phyloP scores from a whole-genome alignment of 257 asterid species.

The Salvia splendens region DNA sequence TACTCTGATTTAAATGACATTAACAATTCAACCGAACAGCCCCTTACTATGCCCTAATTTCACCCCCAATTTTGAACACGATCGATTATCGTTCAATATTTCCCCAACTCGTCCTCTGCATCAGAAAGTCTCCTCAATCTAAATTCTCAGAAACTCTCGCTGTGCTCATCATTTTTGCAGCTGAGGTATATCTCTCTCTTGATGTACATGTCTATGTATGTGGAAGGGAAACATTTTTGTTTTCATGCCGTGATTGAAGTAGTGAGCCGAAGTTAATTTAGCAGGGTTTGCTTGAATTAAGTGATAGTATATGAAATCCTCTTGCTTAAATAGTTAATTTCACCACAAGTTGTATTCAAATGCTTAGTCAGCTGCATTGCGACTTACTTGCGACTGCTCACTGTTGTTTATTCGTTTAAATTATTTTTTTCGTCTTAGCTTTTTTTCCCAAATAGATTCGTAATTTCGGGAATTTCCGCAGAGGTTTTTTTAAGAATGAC shows the following conservation, averaged over 20 bases:
- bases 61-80: too few species aligned
- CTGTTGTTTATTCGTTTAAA: not conserved
- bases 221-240: not conserved
- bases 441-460: too few species aligned
- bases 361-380: not conserved
- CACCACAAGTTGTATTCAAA: not conserved
- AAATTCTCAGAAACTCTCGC: not conserved
- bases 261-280: constrained; percentile 2
- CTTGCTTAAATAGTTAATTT: not conserved
- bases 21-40: too few species aligned
- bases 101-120: not conserved
- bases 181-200: not conserved
- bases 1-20: too few species aligned
- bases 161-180: not conserved
- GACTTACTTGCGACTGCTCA: not conserved
- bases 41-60: too few species aligned
- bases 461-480: constrained; percentile 18
- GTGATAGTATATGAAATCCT: not conserved
- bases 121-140: not conserved
- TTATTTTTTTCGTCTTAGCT: too few species aligned
- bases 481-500: constrained; percentile 42
- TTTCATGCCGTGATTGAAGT: constrained; percentile 1
- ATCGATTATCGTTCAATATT: not conserved
- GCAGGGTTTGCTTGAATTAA: not conserved
- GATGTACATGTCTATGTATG: not conserved